phyloP scores from a whole-genome alignment of 129 eudicot species.

The Mikania micrantha region DNA sequence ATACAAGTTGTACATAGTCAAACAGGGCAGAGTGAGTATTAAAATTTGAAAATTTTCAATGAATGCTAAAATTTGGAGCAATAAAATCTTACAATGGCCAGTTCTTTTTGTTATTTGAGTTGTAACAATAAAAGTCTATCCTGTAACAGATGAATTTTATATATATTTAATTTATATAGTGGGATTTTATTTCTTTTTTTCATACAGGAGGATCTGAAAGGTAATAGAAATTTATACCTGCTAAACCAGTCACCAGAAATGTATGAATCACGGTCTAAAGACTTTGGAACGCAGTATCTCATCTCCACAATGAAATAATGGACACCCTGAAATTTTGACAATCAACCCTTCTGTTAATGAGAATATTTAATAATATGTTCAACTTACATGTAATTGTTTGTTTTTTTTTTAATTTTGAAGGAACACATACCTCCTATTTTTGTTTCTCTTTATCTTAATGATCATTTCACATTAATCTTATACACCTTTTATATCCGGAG shows the following conservation, averaged over 20 bases:
- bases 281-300: too few relatives aligned
- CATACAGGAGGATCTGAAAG: not conserved
- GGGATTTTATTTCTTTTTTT: not conserved
- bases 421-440: too few relatives aligned
- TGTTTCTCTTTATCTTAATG: too few relatives aligned
- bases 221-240: slow-evolving; percentile 34
- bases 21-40: too few relatives aligned
- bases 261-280: slow-evolving; percentile 84
- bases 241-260: slow-evolving; percentile 95
- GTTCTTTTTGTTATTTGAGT: slow-evolving; percentile 60
- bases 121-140: slow-evolving; percentile 92
- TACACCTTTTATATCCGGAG: too few relatives aligned
- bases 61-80: too few relatives aligned
- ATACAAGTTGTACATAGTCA: not conserved
- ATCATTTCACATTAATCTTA: too few relatives aligned
- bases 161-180: not conserved
- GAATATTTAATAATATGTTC: not conserved
- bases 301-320: too few relatives aligned
- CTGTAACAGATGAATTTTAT: slow-evolving; percentile 33
- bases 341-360: not conserved
- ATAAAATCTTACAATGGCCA: slow-evolving; percentile 83
- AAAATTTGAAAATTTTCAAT: too few relatives aligned
- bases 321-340: slow-evolving; percentile 50
- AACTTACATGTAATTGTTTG: too few relatives aligned
- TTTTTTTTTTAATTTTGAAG: too few relatives aligned